Base-by-base conservation (phyloP, 2,329 filamentous ascomycete genomes). In the Apiospora koreana region DNA sequence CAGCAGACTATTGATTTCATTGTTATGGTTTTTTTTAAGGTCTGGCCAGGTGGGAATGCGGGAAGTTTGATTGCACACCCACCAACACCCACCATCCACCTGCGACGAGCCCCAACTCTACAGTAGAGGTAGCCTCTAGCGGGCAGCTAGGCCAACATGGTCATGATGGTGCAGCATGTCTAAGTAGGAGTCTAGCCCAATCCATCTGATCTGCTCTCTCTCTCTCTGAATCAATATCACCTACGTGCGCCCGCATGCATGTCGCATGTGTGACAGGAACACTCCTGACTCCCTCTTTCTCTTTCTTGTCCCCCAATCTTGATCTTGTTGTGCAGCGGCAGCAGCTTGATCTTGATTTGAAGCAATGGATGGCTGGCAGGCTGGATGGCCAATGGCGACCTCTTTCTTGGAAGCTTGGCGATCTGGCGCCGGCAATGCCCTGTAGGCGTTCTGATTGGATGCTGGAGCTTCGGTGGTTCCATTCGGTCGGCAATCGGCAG, bases 31-130 rank as follows among this genome's bases (percentile, higher is more conserved):
- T 28, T 62, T 38, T 62, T 62, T 38, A 38, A 62, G 54, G 54
- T 38, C 54, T 62, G 54, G 54, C 31, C 21, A 38, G 31, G 31
- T 58, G 54, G 54, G 54, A 62, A 62, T 62, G 54, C 54, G 54
- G 50, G 50, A 58, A 58, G 50, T 58, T 58, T 58, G 50, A 58
- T 58, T 58, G 50, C 50, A 58, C 50, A 8, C 3, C n/a, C n/a
- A n/a, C n/a, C n/a, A n/a, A n/a, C n/a, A n/a, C n/a, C n/a, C n/a
- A n/a, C n/a, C n/a, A n/a, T n/a, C 48, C 48, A 54, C 48, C 48
- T 54, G 48, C 48, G 48, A 58, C 50, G 50, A 58, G 9, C 28
- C 50, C 28, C n/a, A 58, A 58, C 28, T 58, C 28, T 10, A 58
- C n/a, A n/a, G n/a, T n/a, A n/a, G n/a, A n/a, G n/a, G n/a, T 35